phyloP scores from a whole-genome alignment of 2,329 filamentous ascomycete genomes.

The Polychaeton citri region DNA sequence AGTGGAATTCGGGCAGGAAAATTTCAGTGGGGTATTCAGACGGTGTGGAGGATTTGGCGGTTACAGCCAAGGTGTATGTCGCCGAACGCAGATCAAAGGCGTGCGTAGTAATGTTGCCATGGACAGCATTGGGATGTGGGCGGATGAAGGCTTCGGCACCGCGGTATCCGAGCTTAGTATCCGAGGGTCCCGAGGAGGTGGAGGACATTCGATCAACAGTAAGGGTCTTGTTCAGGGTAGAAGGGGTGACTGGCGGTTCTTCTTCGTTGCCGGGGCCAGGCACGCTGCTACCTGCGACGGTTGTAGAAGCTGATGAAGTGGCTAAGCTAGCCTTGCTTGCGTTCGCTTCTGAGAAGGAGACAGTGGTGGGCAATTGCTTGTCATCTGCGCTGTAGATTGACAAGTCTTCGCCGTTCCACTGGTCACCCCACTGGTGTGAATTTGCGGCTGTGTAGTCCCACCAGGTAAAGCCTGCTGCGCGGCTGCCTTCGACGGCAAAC shows the following conservation, averaged over 20 bases:
- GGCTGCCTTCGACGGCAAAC: constrained; percentile 74
- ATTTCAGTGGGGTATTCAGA: constrained; percentile 64
- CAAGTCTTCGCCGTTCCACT: constrained; percentile 95
- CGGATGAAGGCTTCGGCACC: constrained; percentile 89
- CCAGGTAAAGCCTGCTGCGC: constrained; percentile 71
- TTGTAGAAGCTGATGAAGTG: constrained; percentile 11
- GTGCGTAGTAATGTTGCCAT: constrained; percentile 56
- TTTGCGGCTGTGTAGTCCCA: constrained; percentile 83
- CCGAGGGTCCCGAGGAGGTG: constrained; percentile 5
- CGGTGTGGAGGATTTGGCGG: constrained; percentile 44
- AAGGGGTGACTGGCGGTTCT: constrained; percentile 52
- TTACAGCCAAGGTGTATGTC: constrained; percentile 59
- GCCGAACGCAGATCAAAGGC: constrained; percentile 74
- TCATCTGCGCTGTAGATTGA: constrained; percentile 85
- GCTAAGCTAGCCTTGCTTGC: constrained; percentile 38
- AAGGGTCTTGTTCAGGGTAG: constrained; percentile 62
- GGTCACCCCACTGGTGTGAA: constrained; percentile 75
- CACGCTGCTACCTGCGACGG: constrained; percentile 29
- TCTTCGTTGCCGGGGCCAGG: constrained; percentile 38
- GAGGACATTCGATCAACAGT: constrained; percentile 38
- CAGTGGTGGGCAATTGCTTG: constrained; percentile 36
- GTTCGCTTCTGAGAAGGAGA: constrained; percentile 31
- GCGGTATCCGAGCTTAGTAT: constrained; percentile 57
- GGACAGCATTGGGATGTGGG: constrained; percentile 63
- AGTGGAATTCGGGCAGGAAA: constrained; percentile 85